Evolutionary conservation across 306 rosid species (phyloP), one percentile per base, ranked within the genome.

Genomic region (Fragaria nilgerrensis): DNA sequence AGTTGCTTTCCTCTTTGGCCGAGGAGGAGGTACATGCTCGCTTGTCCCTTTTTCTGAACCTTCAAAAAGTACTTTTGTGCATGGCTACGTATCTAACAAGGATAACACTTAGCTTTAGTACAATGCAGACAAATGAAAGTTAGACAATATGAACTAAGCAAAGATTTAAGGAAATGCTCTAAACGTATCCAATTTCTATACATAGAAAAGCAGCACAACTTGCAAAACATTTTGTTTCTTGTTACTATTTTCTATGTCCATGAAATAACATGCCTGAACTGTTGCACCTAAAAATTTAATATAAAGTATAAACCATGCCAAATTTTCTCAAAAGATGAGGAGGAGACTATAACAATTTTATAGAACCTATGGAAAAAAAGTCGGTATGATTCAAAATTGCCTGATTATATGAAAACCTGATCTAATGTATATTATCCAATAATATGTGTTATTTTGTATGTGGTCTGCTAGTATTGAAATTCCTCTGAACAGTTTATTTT

Each of bases 1-100:
- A 84, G 95, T 62, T 77, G 98, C 97, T 78, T 92, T 95, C 84
- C 96, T 89, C 88, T 95, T 95, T 39, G 97, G 97, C 56, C 98
- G 88, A 81, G 98, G 98, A 43, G 98, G 98, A 43, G 98, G 98
- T 70, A 95, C 93, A 80, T 89, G 97, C 79, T 92, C 98, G 59
- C 91, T 90, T 74, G 89, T 84, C 70, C 98, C 98, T 67, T 82
- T 84, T 92, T 95, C 89, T 92, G 97, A 72, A 95, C 95, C 87
- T 95, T 95, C 78, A 90, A 83, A 83, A 95, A 95, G 82, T 95
- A 95, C 77, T 95, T 95, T 68, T 95, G 98, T 13, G 98, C 98
- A 81, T 95, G 98, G 81, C 98, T 95, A 13, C 98, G 91, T 71
- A 95, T 95, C 98, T 95, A 86, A 68, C 75, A 85, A 82, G 65